Base-by-base conservation (phyloP, 2,329 filamentous ascomycete species). In the Aspergillus ochraceoroseus region DNA sequence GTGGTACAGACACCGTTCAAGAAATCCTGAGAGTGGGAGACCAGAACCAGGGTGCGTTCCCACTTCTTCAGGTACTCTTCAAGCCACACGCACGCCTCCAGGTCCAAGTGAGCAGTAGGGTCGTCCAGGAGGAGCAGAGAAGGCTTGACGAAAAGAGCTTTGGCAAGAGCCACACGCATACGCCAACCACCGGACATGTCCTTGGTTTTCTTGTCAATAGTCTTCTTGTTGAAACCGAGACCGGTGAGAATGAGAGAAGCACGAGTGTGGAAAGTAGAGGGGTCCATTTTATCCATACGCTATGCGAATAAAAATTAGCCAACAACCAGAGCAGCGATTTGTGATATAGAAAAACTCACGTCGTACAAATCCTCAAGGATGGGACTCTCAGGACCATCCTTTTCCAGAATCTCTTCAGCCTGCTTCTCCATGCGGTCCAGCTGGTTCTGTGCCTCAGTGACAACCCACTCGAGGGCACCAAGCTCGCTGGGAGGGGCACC, bases 131-230 rank as follows among this genome's bases (percentile, higher is more conserved):
- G 79, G 35, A 98, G 81, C 43, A 98, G 77, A 12, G 88, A 92
- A 23, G 94, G 92, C 79, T 94, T 94, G 72, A 98, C 90, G 75
- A 98, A 98, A 38, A 98, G 83, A 43, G 92, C 92, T 77, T 96
- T 95, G 65, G 79, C 92, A 47, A 98, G 82, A 43, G 92, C 92
- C 44, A 98, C 92, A 79, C 94, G 87, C 92, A 98, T 98, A 76
- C 90, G 83, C 92, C 92, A 98, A 58, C 92, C 92, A 87, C 92
- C 92, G 53, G 92, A 98, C 94, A 98, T 98, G 68, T 98, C 94
- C 80, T 96, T 98, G 59, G 94, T 98, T 82, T 94, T 95, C 80
- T 98, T 98, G 70, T 94, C 75, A 64, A 98, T 96, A 41, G 94
- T 98, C 56, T 71, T 72, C 77, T 96, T 96, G 82, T 98, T 95